Base-by-base conservation (phyloP, 1,139 yeast genomes). In the Meyerozyma guilliermondii region DNA sequence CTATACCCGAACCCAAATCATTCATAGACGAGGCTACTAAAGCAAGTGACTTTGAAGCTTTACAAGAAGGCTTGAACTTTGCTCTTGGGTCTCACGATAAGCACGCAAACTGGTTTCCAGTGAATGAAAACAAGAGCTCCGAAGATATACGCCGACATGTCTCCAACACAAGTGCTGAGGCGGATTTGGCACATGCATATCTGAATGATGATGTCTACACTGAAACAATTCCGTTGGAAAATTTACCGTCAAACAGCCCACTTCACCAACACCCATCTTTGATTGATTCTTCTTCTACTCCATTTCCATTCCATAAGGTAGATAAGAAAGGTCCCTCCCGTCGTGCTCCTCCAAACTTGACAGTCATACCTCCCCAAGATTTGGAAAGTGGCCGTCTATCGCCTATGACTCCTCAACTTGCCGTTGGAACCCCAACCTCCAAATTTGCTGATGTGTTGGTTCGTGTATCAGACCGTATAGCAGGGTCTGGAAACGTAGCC, bases 381-480 rank as follows among this genome's bases (percentile, higher is more conserved):
- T 44, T 55, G 24, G 58, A 53, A 39, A 41, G 50, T 10, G 52
- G 55, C 5, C 38, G 42, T 3, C 34, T 42, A 4, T 23, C 40
- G 9, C 51, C 51, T 11, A 22, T 39, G 3, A 35, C 41, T 22
- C 46, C 41, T 9, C 41, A 42, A 7, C 37, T 47, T 23, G 46
- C 55, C 1, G 58, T 38, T 10, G 46, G 43, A n/a, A 26, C 61
- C 9, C 47, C 60, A 2, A 53, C 60, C 0, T 44, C 52, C 10
- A 60, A 58, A 46, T 50, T 66, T 41, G 42, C 71, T 5, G 59
- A 62, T 42, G 58, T 62, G 4, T 47, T 71, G 30, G 50, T 71
- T 3, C 52, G 72, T 43, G 60, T 71, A 3, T 66, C 75, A 0
- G 73, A 71, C 42, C 66, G 77, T 50, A 63, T 71, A 40, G 76